Evolutionary conservation across 2,329 filamentous ascomycete species (phyloP).

Genomic region (Colletotrichum truncatum): DNA sequence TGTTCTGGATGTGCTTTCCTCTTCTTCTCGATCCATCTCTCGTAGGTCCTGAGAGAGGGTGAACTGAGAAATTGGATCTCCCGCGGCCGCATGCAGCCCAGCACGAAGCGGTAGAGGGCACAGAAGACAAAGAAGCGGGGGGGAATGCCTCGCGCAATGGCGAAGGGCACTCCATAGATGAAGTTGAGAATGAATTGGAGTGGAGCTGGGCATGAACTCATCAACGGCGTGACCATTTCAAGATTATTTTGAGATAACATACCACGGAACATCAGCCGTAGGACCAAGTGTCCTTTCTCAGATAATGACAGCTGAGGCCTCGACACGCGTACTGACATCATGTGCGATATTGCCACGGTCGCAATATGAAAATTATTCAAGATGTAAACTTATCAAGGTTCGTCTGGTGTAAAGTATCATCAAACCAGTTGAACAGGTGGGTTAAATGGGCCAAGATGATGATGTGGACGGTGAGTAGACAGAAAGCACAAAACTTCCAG

Average conservation of each 20-base stretch:
- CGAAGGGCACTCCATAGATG: slow-evolving; percentile 19
- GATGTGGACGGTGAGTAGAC: not conserved
- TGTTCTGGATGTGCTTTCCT: not conserved
- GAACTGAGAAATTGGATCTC: slow-evolving; percentile 35
- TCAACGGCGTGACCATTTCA: too few species aligned
- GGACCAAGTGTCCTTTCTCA: slow-evolving; percentile 29
- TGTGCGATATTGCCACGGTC: not conserved
- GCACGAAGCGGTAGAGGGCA: slow-evolving; percentile 30
- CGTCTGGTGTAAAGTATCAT: slow-evolving; percentile 13
- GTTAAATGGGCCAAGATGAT: not conserved
- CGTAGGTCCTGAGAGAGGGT: slow-evolving; percentile 33
- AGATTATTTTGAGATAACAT: not conserved
- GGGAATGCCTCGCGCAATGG: slow-evolving; percentile 30
- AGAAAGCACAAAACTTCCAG: not conserved
- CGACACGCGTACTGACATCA: not conserved
- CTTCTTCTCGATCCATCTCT: slow-evolving; percentile 35
- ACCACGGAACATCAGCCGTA: slow-evolving; percentile 29
- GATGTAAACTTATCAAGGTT: not conserved
- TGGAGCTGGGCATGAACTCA: slow-evolving; percentile 19
- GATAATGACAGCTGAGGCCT: slow-evolving; percentile 34
- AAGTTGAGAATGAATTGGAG: slow-evolving; percentile 22
- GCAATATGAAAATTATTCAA: not conserved
- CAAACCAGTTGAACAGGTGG: not conserved
- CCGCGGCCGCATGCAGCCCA: slow-evolving; percentile 21
- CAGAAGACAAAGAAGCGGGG: slow-evolving; percentile 30